Evolutionary conservation across 495 filamentous ascomycete genomes (phyloP).

Genomic region (Penicillium daleae): DNA sequence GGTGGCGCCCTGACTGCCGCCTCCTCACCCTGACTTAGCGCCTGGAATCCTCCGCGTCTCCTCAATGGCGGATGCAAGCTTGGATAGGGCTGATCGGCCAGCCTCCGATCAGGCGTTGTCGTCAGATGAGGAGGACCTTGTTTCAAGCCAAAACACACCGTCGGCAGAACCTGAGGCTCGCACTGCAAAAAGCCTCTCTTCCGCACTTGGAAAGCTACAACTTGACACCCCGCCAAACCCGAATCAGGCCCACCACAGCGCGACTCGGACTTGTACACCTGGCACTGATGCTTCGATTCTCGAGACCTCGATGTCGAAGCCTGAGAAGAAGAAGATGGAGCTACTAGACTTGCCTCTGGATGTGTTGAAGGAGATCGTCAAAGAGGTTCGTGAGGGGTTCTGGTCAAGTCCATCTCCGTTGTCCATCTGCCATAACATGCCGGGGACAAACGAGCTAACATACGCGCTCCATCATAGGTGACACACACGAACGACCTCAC

Average conservation of each 20-base stretch:
- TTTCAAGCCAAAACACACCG: constrained; percentile 39
- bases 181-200: constrained; percentile 13
- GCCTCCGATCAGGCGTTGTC: constrained; percentile 32
- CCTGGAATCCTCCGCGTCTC: constrained; percentile 6
- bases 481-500: constrained; percentile 88
- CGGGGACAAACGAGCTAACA: constrained; percentile 13
- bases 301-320: neutral
- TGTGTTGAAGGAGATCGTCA: constrained; percentile 83
- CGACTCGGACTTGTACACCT: constrained; percentile 19
- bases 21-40: neutral
- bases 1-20: neutral
- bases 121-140: constrained; percentile 44
- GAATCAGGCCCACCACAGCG: constrained; percentile 11
- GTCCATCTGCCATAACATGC: too few species aligned
- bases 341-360: constrained; percentile 87
- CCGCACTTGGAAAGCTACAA: constrained; percentile 38
- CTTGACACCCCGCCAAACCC: constrained; percentile 24
- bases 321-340: constrained; percentile 44
- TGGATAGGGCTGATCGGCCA: constrained; percentile 30
- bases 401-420: neutral
- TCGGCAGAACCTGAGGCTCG: constrained; percentile 25
- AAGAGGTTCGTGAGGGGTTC: constrained; percentile 65
- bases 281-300: constrained; percentile 11
- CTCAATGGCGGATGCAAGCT: constrained; percentile 25
- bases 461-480: constrained; percentile 54